Base-by-base conservation (phyloP, 2,329 filamentous ascomycete genomes). In the Colletotrichum cordylinicola region DNA sequence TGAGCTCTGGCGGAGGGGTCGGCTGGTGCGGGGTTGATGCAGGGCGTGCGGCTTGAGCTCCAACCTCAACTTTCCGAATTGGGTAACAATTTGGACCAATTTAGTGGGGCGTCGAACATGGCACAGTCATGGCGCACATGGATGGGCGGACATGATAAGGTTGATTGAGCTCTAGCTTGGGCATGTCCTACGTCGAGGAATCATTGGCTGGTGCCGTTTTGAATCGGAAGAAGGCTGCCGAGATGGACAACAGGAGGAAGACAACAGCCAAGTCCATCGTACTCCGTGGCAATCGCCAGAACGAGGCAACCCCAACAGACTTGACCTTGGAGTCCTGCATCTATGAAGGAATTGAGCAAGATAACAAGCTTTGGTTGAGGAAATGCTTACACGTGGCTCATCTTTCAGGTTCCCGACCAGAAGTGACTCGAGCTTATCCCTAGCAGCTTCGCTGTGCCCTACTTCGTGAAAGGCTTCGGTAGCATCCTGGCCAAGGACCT, bases 81-180 rank as follows among this genome's bases (percentile, higher is more conserved):
- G 35, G 67, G 67, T 33, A 71, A 52, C 13, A 29, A 55, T 61
- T 24, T 52, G 13, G 68, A 48, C 72, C 68, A 75, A n/a, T 33
- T 24, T 18, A 18, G 72, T 55, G 68, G 72, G 68, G 55, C 21
- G 8, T 24, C 13, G 12, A 15, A 37, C 29, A 35, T 58, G 65
- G 24, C 39, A 29, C 18, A 33, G 29, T 61, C 27, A 5, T 31
- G 15, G 58, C 27, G 18, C 58, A n/a, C 55, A 58, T 27, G 55
- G 55, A 18, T 16, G 27, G 1, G 55, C 8, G 55, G 55, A 58
- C n/a, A 18, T 58, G 55, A 29, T 29, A 27, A 58, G 8, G 55
- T 29, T 29, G 55, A 29, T 58, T 29, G 21, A 29, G 13, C 6
- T 29, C 24, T 29, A 52, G 6, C 43, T 52, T 52, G 12, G 12